These are phyloP conservation scores for Setomelanomma holmii DNA, from an alignment of 2,329 filamentous ascomycete species.

Conservation along the genomic window DNA sequence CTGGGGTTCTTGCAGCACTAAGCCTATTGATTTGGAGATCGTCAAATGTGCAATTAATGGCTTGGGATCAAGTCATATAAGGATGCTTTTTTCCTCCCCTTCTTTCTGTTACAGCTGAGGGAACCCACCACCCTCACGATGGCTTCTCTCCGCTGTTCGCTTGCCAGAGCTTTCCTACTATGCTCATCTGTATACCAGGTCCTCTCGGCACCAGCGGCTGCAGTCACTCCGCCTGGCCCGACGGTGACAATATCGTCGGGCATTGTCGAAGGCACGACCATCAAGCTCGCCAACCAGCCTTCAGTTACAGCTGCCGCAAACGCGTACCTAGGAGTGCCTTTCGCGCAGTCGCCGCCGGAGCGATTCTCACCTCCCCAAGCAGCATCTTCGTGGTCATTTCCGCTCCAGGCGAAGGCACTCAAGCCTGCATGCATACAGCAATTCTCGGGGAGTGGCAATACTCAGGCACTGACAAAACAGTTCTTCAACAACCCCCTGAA, in stretches of 20 bases:
- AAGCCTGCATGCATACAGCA: constrained; percentile 25
- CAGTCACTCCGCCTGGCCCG: not conserved
- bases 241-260: constrained; percentile 13
- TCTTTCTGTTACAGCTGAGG: no score
- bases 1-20: not conserved
- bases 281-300: constrained; percentile 5
- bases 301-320: constrained; percentile 15
- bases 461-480: constrained; percentile 18
- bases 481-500: constrained; percentile 17
- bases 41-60: not conserved
- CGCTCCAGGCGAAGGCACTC: constrained; percentile 11
- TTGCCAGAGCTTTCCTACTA: not conserved
- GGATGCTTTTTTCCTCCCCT: not conserved
- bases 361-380: constrained; percentile 23
- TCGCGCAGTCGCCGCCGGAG: constrained; percentile 21
- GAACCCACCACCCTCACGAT: no score
- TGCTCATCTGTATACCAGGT: not conserved
- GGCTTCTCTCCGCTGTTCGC: not conserved
- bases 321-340: constrained; percentile 23
- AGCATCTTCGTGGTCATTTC: constrained; percentile 17
- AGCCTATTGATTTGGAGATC: not conserved
- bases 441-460: constrained; percentile 14
- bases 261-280: constrained; percentile 12
- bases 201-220: not conserved
- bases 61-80: not conserved